These are phyloP conservation scores for Xylariaceae sp. DNA, from an alignment of 2,329 filamentous ascomycete genomes.

Conservation along the genomic window DNA sequence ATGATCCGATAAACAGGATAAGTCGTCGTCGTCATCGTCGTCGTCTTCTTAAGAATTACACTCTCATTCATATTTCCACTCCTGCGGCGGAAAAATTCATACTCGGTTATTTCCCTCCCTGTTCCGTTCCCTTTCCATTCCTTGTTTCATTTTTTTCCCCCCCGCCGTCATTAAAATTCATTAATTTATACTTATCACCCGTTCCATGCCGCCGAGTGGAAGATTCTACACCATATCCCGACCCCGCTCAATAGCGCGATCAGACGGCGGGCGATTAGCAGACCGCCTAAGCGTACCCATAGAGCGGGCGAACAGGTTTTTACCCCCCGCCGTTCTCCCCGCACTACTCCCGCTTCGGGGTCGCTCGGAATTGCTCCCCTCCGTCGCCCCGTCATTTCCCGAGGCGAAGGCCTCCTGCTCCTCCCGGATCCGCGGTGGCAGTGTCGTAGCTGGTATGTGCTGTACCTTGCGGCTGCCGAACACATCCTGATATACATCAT, in stretches of 20 bases:
- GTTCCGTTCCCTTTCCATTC: too few species aligned
- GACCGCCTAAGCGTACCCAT: slow-evolving; percentile 21
- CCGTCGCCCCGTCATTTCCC: slow-evolving; percentile 28
- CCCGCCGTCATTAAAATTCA: too few species aligned
- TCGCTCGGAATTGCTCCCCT: slow-evolving; percentile 19
- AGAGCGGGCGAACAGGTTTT: slow-evolving; percentile 21
- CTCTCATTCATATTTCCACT: too few species aligned
- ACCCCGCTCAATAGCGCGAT: slow-evolving; percentile 9
- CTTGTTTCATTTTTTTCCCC: too few species aligned
- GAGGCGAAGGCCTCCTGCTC: slow-evolving; percentile 18
- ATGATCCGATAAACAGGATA: too few species aligned
- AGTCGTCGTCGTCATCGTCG: too few species aligned
- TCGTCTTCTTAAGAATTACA: too few species aligned
- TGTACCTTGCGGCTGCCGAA: slow-evolving; percentile 38
- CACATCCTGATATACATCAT: slow-evolving; percentile 42
- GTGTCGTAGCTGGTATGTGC: slow-evolving; percentile 14
- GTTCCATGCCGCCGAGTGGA: too few species aligned
- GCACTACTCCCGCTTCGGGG: slow-evolving; percentile 18
- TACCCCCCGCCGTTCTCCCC: slow-evolving; percentile 10
- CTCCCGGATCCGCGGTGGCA: slow-evolving; percentile 27
- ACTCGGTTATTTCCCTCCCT: too few species aligned
- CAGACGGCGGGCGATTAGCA: slow-evolving; percentile 6
- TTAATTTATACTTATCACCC: too few species aligned
- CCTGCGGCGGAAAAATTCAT: too few species aligned
- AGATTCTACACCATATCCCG: slow-evolving; percentile 24